Evolutionary conservation across 192 early-diverging fungal species (phyloP), one percentile per base, ranked within the genome.

Genomic region (Pilaira anomala): DNA sequence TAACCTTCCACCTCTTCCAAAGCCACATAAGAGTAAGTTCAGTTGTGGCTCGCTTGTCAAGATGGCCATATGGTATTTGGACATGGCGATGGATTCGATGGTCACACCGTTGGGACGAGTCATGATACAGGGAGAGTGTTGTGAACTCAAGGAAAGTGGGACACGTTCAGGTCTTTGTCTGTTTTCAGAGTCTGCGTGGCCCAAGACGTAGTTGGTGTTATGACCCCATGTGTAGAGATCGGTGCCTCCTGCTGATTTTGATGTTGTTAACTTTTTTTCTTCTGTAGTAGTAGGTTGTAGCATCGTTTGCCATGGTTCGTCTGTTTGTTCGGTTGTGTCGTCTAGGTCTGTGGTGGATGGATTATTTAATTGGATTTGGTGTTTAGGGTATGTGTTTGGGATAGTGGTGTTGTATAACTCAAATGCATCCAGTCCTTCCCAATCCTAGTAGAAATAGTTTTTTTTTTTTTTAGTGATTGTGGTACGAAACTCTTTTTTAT

Each of bases 201-300:
- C 88, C 16, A 90, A 77, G 0, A 83, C 77, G 44, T 83, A 87
- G 63, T 87, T 88, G 22, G 83, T 72, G 40, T 92, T 92, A 24
- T 76, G 64, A 25, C 90, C 90, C 90, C 90, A 92, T 1, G 85
- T 88, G 69, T 87, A 92, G 1, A 91, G 57, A 40, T 76, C 74
- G 0, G 68, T 70, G 21, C 61, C 68, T 14, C 71, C 71, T 3
- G n/a, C n/a, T n/a, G n/a, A n/a, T n/a, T n/a, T n/a, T n/a, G n/a
- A n/a, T n/a, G n/a, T n/a, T n/a, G n/a, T n/a, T n/a, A n/a, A 7
- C 13, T 3, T 11, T 18, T 55, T 30, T 36, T 36, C 33, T 9
- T 36, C 33, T 5, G 5, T 36, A 36, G 33, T 4, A 9, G 33
- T 1, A 36, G 6, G 33, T 36, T 36, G 11, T 36, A 36, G 33